phyloP scores from a whole-genome alignment of 1,139 yeast genomes.

The Suhomyces atakaporum region DNA sequence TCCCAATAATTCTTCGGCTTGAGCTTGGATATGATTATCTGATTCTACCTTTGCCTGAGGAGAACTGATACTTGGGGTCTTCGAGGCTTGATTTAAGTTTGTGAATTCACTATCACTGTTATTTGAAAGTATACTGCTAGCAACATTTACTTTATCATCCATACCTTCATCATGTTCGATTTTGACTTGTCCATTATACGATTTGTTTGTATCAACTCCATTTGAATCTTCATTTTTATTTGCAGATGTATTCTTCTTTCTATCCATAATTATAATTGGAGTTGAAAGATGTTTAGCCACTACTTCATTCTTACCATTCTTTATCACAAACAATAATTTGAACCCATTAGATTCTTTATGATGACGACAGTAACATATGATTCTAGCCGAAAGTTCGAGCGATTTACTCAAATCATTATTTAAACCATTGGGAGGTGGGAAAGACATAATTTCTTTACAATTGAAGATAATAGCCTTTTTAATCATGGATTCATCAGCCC shows the following conservation, averaged over 20 bases:
- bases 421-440: constrained; percentile 63
- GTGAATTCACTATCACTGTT: constrained; percentile 14
- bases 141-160: constrained; percentile 6
- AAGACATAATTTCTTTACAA: constrained; percentile 80
- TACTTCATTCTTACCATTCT: constrained; percentile 57
- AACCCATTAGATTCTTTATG: constrained; percentile 86
- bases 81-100: constrained; percentile 1
- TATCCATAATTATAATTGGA: constrained; percentile 88
- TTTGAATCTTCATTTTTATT: constrained; percentile 18
- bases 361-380: constrained; percentile 94
- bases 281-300: constrained; percentile 74
- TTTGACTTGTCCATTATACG: constrained; percentile 8
- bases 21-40: constrained; percentile 4
- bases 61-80: constrained; percentile 1
- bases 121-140: constrained; percentile 9
- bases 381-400: constrained; percentile 78
- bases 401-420: constrained; percentile 38
- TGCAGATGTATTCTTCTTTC: constrained; percentile 61
- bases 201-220: constrained; percentile 13
- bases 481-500: constrained; percentile 74
- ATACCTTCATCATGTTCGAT: constrained; percentile 8
- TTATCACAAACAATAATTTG: constrained; percentile 67
- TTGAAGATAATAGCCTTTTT: constrained; percentile 88
- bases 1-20: constrained; percentile 8
- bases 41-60: constrained; percentile 2